phyloP scores from a whole-genome alignment of 2,329 filamentous ascomycete species.

The Aspergillus sp. region DNA sequence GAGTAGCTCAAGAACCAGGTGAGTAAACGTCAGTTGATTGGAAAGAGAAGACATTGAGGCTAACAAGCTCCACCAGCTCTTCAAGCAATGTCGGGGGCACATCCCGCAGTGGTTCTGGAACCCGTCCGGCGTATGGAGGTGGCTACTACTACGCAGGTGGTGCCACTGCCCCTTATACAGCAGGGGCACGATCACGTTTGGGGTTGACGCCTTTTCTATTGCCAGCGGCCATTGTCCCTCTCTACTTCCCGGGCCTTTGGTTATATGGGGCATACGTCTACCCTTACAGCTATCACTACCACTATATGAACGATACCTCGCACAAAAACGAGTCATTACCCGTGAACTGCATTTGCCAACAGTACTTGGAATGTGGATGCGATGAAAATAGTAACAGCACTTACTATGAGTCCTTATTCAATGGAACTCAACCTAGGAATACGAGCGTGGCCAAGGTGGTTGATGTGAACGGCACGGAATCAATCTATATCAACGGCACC shows the following conservation, averaged over 20 bases:
- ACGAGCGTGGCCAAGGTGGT: conserved; percentile 40
- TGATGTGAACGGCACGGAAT: conserved; percentile 46
- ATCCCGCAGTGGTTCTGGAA: conserved; percentile 42
- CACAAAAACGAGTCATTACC: conserved; percentile 53
- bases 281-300: conserved; percentile 50
- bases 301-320: conserved; percentile 49
- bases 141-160: conserved; percentile 59
- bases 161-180: conserved; percentile 51
- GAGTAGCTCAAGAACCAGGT: conserved; percentile 23
- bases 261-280: conserved; percentile 60
- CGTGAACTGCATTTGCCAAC: conserved; percentile 58
- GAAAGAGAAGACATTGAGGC: neutral
- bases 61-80: conserved; percentile 17
- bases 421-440: conserved; percentile 44
- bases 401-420: conserved; percentile 46
- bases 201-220: conserved; percentile 55
- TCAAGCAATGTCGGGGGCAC: conserved; percentile 34
- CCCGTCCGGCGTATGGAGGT: conserved; percentile 50
- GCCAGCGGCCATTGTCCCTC: conserved; percentile 46
- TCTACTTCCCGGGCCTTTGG: conserved; percentile 56
- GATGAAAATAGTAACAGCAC: conserved; percentile 52
- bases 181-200: conserved; percentile 48
- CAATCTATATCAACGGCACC: conserved; percentile 52
- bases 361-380: conserved; percentile 59
- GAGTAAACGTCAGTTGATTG: conserved; percentile 2